phyloP scores from a whole-genome alignment of 805 yeast species.

The Danielozyma ontarioensis region DNA sequence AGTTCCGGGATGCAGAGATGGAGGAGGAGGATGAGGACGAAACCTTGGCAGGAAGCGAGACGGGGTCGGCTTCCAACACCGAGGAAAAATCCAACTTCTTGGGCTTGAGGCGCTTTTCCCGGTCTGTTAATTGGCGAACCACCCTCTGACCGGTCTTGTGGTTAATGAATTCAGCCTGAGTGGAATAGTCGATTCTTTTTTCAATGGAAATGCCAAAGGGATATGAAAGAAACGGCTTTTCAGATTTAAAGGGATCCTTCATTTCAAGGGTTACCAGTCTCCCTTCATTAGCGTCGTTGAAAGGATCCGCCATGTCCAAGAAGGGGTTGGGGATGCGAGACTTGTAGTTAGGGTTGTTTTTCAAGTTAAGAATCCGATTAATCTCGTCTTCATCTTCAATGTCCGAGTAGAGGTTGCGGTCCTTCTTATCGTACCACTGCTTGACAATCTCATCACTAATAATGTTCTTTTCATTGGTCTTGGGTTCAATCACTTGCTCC shows the following conservation, averaged over 20 bases:
- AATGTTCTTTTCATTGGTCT: conserved; percentile 25
- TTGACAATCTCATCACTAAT: conserved; percentile 26
- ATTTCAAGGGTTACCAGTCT: background rate
- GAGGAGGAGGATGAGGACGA: background rate
- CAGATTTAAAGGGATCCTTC: background rate
- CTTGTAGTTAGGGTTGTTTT: conserved; percentile 1
- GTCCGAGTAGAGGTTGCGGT: conserved; percentile 14
- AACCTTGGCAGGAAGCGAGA: background rate
- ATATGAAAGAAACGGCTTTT: too few relatives aligned
- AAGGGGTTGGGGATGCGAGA: conserved; percentile 24
- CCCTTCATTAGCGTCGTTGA: conserved; percentile 1
- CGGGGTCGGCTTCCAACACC: too few relatives aligned
- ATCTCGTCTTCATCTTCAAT: conserved; percentile 11
- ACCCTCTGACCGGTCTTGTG: conserved; percentile 34
- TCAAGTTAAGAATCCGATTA: conserved; percentile 4
- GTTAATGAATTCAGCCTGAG: conserved; percentile 24
- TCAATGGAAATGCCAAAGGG: conserved; percentile 6
- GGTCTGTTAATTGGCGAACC: conserved; percentile 20
- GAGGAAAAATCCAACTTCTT: conserved; percentile 27
- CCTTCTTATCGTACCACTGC: conserved; percentile 16
- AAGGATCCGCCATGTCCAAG: conserved; percentile 4
- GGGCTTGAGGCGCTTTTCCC: conserved; percentile 33
- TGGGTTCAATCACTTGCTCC: conserved; percentile 23
- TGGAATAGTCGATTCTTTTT: conserved; percentile 11
- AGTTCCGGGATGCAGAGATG: too few relatives aligned